Conservation (phyloP, 495 filamentous ascomycete species). For the Talaromyces proteolyticus region DNA sequence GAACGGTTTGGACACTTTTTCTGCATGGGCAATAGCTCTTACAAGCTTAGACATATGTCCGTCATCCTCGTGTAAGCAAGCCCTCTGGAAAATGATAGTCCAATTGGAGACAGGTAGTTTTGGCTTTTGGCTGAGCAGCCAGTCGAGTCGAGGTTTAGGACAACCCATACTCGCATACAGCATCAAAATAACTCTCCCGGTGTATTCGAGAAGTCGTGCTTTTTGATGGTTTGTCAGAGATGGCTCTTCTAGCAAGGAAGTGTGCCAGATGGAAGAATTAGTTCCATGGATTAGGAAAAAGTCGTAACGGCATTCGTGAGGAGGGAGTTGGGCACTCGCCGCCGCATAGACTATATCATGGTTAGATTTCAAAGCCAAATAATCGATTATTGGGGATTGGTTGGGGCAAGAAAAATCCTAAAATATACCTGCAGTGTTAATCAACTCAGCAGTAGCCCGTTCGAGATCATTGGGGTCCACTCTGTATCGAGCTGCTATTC, state of each 20-base stretch:
- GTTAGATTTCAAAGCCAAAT: too few relatives aligned
- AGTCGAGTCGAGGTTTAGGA: slow-evolving; percentile 9
- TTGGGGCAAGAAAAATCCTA: not conserved
- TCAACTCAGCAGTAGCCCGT: slow-evolving; percentile 10
- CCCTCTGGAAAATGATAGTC: slow-evolving; percentile 9
- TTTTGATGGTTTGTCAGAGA: slow-evolving; percentile 10
- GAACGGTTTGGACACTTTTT: slow-evolving; percentile 9
- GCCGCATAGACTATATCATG: not conserved
- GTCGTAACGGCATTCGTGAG: slow-evolving; percentile 10
- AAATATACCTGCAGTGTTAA: slow-evolving; percentile 8
- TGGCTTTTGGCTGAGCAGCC: slow-evolving; percentile 8
- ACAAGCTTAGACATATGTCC: slow-evolving; percentile 14
- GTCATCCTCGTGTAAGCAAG: slow-evolving; percentile 11
- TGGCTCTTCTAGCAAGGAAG: slow-evolving; percentile 5
- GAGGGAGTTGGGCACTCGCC: slow-evolving; percentile 9
- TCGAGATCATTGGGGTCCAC: slow-evolving; percentile 9
- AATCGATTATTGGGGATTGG: too few relatives aligned
- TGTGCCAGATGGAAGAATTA: slow-evolving; percentile 7
- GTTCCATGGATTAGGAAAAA: slow-evolving; percentile 12
- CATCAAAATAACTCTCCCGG: slow-evolving; percentile 9
- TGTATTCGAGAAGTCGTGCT: slow-evolving; percentile 9
- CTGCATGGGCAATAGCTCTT: slow-evolving; percentile 4
- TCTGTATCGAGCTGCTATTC: slow-evolving; percentile 11
- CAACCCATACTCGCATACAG: slow-evolving; percentile 10
- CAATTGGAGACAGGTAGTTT: slow-evolving; percentile 8